Conservation (phyloP, 2,329 filamentous ascomycete genomes). For the Coniochaeta ligniaria region DNA sequence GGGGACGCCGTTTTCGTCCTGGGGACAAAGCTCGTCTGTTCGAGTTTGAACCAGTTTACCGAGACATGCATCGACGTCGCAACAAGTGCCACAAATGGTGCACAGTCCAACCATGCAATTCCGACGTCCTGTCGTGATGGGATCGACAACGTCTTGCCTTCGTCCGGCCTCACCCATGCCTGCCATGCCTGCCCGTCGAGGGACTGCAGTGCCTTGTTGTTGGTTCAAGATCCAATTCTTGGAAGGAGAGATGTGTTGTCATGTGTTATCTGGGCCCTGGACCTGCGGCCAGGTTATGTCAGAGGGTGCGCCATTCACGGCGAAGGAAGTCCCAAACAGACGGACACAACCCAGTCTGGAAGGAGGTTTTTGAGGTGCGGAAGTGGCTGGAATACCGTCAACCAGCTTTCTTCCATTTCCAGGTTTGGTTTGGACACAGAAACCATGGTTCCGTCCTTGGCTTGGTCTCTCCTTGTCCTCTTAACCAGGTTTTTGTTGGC, state of each 20-base stretch:
- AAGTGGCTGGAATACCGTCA: no score
- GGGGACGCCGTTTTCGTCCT: background rate
- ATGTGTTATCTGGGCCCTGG: background rate
- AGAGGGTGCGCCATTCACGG: no score
- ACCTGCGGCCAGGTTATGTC: background rate
- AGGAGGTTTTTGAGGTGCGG: no score
- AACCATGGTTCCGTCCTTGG: background rate
- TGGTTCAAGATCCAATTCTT: background rate
- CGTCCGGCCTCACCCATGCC: background rate
- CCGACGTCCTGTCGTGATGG: background rate
- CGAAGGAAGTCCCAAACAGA: no score
- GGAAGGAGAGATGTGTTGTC: background rate
- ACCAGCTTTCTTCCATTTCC: no score
- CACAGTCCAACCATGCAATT: background rate
- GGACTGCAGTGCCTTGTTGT: no score
- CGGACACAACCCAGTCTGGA: no score
- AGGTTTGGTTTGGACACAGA: no score
- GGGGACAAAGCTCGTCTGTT: background rate
- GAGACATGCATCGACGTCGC: background rate
- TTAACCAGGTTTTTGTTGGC: background rate
- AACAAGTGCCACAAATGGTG: background rate
- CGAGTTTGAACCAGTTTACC: background rate
- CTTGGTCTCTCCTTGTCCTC: background rate
- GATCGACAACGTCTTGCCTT: background rate
- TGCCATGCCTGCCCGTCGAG: background rate